Evolutionary conservation across 164 flowering plant species (phyloP), one percentile per base, ranked within the genome.

Genomic region (Kingdonia uniflora): DNA sequence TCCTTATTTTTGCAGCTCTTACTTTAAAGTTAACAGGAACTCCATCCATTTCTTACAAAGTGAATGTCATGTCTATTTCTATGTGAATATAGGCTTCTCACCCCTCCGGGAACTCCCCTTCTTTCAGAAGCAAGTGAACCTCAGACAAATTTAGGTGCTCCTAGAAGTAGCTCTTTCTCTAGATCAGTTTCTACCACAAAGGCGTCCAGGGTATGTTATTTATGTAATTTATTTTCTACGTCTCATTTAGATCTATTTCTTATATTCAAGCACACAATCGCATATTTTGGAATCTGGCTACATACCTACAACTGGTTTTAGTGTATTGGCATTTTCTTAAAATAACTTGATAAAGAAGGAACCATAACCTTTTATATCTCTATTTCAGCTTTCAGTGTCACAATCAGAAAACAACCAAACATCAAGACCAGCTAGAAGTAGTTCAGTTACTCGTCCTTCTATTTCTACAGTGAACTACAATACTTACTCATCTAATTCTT

Each of bases 81-180:
- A 3, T 70, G 51, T 67, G 42, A 33, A n/a, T n/a, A 61, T 57
- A 90, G 97, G 97, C 95, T 90, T 69, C 85, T 90, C 42, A 90
- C 97, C 37, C 97, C 97, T 62, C 97, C 97, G 44, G 97, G 76
- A 66, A 90, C 95, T 64, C 97, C 97, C 49, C 68, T 77, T 25
- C 67, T 82, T 57, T 67, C 78, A 2, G 80, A 82, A 60, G 72
- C 78, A 61, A 74, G 51, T 53, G 83, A 85, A 41, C 56, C 78
- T 54, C 81, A 75, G 54, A 61, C 70, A 49, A 53, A 71, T 26
- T 11, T 59, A 24, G 66, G 56, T n/a, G 74, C 88, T 69, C 73
- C 81, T 38, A 74, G 80, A 67, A 70, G 68, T 71, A 76, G 71
- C 55, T 69, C 80, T n/a, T 55, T 59, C 11, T 67, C 49, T 51